Base-by-base conservation (phyloP, 257 asterid species). In the Solanum tarijense region DNA sequence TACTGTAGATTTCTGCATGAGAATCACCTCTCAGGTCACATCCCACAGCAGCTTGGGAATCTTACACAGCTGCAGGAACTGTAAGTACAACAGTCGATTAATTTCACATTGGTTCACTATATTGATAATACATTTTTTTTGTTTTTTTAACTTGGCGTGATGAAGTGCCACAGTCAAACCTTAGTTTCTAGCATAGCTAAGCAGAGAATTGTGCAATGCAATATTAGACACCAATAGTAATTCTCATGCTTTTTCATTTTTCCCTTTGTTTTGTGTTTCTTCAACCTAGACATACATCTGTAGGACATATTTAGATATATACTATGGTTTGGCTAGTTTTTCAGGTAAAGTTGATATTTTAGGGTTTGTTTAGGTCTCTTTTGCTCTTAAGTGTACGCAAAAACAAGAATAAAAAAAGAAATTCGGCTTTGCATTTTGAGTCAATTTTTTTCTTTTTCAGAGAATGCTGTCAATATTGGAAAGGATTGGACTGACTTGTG, bases 31-130 rank as follows among this genome's bases (percentile, higher is more conserved):
- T 48, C 66, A 23, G 76, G 84, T 25, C 4, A 11, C 84, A 82
- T 83, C 85, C 87, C 89, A 83, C 62, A 48, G 3, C 74, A 88
- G 12, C 73, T 88, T 62, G 89, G 89, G 71, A 69, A 83, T 27
- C 89, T 88, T 9, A 83, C 20, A 9, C 9, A 48, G 25, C 89
- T 87, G 20, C 3, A 23, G 23, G 13, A 5, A 3, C 86, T 87
- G 89, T 81, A 82, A 87, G 89, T 68, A 66, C 20, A 31, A 74
- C 23, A 27, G 12, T 73, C 29, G 5, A 7, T 21, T 35, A 16
- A 1, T 74, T 74, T n/a, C 83, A 35, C 48, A 10, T 32, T 34
- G 81, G 35, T 73, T 9, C 43, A 20, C 81, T 7, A 73, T 36
- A 4, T 74, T 35, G 27, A 32, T 32, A 32, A 12, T 68, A 68